phyloP scores from a whole-genome alignment of 2,329 filamentous ascomycete genomes.

The Biscogniauxia sp. region DNA sequence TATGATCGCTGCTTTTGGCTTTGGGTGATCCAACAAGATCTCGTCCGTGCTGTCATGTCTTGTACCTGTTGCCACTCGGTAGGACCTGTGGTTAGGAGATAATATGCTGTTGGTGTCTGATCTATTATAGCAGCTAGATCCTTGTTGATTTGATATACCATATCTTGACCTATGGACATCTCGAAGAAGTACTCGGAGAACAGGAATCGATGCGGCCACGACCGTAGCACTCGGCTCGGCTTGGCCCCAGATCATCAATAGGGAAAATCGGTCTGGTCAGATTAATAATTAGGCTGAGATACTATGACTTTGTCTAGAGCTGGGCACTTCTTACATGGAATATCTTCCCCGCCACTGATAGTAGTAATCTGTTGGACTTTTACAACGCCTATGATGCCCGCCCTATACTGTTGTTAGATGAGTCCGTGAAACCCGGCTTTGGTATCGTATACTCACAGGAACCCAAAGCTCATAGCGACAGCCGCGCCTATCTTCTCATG shows the following conservation, averaged over 20 bases:
- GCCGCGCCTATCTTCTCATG: slow-evolving; percentile 30
- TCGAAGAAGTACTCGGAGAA: slow-evolving; percentile 31
- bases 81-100: background rate
- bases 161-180: slow-evolving; percentile 14
- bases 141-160: background rate
- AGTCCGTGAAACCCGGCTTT: background rate
- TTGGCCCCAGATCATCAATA: slow-evolving; percentile 26
- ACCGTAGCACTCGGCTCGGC: slow-evolving; percentile 29
- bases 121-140: background rate
- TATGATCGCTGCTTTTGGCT: background rate
- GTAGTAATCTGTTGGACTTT: slow-evolving; percentile 6
- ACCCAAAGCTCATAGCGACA: slow-evolving; percentile 31
- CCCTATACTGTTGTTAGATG: slow-evolving; percentile 12
- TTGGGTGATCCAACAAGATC: background rate
- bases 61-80: background rate
- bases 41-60: background rate
- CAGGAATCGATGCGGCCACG: slow-evolving; percentile 32
- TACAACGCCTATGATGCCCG: slow-evolving; percentile 25
- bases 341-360: background rate
- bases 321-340: slow-evolving; percentile 7
- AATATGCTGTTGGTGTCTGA: background rate
- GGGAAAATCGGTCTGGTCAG: background rate
- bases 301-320: slow-evolving; percentile 12
- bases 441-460: slow-evolving; percentile 20
- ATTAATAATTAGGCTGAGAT: slow-evolving; percentile 21